Base-by-base conservation (phyloP, 441 rosid genomes). In the Erodium moschatum region DNA sequence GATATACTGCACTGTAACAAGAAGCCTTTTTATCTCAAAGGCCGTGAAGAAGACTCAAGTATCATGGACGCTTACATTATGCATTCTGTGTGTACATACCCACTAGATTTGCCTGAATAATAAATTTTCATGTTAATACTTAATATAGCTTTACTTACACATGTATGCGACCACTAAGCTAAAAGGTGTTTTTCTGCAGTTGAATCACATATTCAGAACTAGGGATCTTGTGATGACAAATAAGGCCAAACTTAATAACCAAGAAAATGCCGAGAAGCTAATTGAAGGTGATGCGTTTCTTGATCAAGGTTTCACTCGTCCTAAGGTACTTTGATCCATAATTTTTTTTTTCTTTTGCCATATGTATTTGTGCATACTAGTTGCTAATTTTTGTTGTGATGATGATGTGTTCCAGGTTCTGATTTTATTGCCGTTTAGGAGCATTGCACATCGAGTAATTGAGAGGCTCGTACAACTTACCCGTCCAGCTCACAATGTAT, bases 251-350 rank as follows among this genome's bases (percentile, higher is more conserved):
- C 70, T 85, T 70, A 93, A 86, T 82, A 81, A 79, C 75, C 79
- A 76, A 81, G 86, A 75, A 70, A 72, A 69, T 58, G 72, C 85
- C 35, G 89, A 82, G 73, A 88, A 79, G 66, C 71, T 84, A 52
- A 77, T 86, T 66, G 65, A 74, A 82, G 83, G 75, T 54, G 87
- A 84, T 82, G 80, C 70, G 70, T 85, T 85, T 70, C 92, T 81
- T 79, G 98, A 93, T 80, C 96, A 81, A 65, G 98, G 98, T 65
- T 93, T 91, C 78, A 91, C 98, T 69, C 98, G 97, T 81, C 92
- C 98, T 13, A 93, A 93, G 98, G 98, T 91, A 78, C 67, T 27
- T 62, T 13, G 38, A 12, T 62, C 9, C 65, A 27, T 62, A n/a
- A n/a, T 29, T 3, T 1, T 29, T 12, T 27, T 1, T 62, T 27